A percentile compares a stretch with the other conserved stretches of the same genome.
phyloP scores from a whole-genome alignment of 768 basidiomycete species.

The Boletus pseudo-olivaceus region DNA sequence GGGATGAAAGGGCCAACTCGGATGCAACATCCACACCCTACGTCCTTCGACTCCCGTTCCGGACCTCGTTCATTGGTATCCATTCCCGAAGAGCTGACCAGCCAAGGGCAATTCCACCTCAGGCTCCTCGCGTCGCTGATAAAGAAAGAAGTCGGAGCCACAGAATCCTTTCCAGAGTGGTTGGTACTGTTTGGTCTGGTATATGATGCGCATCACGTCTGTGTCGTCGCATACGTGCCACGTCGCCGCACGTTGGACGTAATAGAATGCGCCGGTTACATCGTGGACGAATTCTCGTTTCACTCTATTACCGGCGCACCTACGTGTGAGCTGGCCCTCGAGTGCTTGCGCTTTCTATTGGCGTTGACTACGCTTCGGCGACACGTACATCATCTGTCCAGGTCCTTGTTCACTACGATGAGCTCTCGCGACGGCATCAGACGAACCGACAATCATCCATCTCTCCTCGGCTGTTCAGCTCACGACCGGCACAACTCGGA shows the following conservation, averaged over 20 bases:
- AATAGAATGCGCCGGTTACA: constrained; percentile 10
- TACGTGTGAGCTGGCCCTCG: constrained; percentile 10
- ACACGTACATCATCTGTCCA: constrained; percentile 17
- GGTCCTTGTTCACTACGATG: constrained; percentile 8
- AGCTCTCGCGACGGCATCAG: not conserved
- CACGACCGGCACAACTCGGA: constrained; percentile 2
- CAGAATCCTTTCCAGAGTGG: constrained; percentile 23
- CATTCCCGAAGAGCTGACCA: constrained; percentile 15
- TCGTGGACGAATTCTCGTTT: constrained; percentile 23
- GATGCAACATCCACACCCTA: not conserved
- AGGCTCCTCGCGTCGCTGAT: constrained; percentile 9
- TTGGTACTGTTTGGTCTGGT: constrained; percentile 23
- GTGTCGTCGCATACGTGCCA: constrained; percentile 22
- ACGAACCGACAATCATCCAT: not conserved
- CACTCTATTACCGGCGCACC: not conserved
- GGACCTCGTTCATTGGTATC: not conserved
- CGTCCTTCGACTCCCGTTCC: not conserved
- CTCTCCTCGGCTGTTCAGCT: not conserved
- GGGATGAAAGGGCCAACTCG: constrained; percentile 11
- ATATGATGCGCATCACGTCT: constrained; percentile 16
- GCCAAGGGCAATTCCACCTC: constrained; percentile 9
- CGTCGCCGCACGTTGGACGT: not conserved
- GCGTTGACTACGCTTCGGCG: constrained; percentile 19
- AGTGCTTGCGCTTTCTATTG: constrained; percentile 18
- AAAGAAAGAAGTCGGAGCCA: not conserved